Evolutionary conservation across 371 early-diverging fungal species (phyloP).

Genomic region (Mortierella sp.): DNA sequence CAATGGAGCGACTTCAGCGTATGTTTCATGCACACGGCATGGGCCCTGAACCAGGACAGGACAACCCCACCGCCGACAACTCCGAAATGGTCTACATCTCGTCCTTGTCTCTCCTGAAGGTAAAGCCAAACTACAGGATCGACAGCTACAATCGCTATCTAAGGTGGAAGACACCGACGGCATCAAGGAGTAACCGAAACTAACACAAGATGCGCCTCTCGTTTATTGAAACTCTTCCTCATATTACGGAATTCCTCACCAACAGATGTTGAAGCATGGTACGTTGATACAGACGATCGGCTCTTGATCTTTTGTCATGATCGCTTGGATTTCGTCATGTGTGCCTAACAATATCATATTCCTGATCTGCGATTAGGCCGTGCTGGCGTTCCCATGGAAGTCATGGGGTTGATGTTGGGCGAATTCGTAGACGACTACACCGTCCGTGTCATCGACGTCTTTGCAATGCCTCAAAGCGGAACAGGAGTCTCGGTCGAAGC

Average conservation of each 20-base stretch:
- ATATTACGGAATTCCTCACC: not conserved
- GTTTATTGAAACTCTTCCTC: not conserved
- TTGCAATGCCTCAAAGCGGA: slow-evolving; percentile 99
- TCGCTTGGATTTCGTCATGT: not conserved
- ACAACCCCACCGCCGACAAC: slow-evolving; percentile 94
- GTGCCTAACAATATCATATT: not conserved
- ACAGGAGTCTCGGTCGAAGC: slow-evolving; percentile 99
- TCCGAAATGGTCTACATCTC: slow-evolving; percentile 99
- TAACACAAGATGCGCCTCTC: not conserved
- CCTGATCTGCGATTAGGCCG: slow-evolving; percentile 74
- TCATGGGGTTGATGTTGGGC: slow-evolving; percentile 99
- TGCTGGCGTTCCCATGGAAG: slow-evolving; percentile 99
- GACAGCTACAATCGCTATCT: not conserved
- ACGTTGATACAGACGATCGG: slow-evolving; percentile 10
- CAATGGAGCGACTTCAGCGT: slow-evolving; percentile 79
- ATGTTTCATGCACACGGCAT: slow-evolving; percentile 71
- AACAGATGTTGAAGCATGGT: slow-evolving; percentile 93
- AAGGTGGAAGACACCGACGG: no score
- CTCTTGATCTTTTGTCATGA: not conserved
- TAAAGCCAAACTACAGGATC: slow-evolving; percentile 48
- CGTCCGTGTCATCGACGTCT: slow-evolving; percentile 99
- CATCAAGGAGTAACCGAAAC: not conserved
- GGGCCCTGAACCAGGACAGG: slow-evolving; percentile 82
- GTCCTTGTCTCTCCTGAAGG: slow-evolving; percentile 98
- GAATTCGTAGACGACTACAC: slow-evolving; percentile 99